Conservation (phyloP, 176 grass and related monocot genomes). For the Rhipidocladum racemiflorum region DNA sequence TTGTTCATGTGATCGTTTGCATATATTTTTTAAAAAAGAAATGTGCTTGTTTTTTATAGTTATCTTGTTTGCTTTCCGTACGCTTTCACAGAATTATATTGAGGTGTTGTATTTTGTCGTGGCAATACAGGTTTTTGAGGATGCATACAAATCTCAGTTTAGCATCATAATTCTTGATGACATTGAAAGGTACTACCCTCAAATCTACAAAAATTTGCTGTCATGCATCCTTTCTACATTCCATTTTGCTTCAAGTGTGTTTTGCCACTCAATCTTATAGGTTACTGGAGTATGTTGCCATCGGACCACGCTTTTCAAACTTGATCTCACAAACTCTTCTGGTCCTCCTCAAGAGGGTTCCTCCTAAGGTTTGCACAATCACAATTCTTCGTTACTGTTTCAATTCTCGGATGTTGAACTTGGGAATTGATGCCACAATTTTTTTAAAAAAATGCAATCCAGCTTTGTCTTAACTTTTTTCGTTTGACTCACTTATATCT, state of each 20-base stretch:
- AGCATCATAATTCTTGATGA: slow-evolving; percentile 99
- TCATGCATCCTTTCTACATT: neutral
- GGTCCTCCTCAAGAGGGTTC: slow-evolving; percentile 88
- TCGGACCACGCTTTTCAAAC: slow-evolving; percentile 93
- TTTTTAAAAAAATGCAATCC: neutral
- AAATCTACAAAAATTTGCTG: neutral
- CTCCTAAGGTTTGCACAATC: slow-evolving; percentile 61
- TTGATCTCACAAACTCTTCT: slow-evolving; percentile 82
- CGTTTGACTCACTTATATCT: neutral
- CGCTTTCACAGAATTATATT: slow-evolving; percentile 6
- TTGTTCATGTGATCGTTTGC: neutral
- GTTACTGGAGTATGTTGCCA: slow-evolving; percentile 93
- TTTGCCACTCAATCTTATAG: slow-evolving; percentile 35
- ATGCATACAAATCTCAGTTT: slow-evolving; percentile 96
- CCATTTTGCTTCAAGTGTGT: slow-evolving; percentile 9
- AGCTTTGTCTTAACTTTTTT: neutral
- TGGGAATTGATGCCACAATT: neutral
- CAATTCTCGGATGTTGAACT: neutral
- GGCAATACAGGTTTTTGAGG: slow-evolving; percentile 83
- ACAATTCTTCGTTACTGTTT: slow-evolving; percentile 6
- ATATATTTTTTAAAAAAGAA: neutral
- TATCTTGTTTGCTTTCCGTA: neutral
- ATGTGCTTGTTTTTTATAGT: neutral
- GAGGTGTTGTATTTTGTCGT: neutral
- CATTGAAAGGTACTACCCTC: slow-evolving; percentile 49